Conservation (phyloP, 1,284 basidiomycete species). For the Albatrellus sp. region DNA sequence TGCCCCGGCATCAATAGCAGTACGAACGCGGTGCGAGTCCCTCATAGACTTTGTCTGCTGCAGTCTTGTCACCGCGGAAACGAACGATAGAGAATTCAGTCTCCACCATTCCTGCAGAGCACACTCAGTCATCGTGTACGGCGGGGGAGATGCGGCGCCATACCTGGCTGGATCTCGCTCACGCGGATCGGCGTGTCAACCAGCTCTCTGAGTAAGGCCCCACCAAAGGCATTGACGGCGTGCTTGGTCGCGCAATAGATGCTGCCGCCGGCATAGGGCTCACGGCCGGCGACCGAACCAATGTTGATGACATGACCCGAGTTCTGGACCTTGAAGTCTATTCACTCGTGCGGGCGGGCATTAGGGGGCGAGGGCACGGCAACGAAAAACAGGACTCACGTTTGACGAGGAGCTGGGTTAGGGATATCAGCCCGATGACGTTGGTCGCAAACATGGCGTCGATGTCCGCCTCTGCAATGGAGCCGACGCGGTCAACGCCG, state of each 20-base stretch:
- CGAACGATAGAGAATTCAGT: slow-evolving; percentile 87
- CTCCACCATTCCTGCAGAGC: slow-evolving; percentile 67
- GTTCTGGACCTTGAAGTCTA: slow-evolving; percentile 83
- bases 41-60: slow-evolving; percentile 83
- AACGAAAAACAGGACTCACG: slow-evolving; percentile 26
- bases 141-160: slow-evolving; percentile 7
- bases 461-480: slow-evolving; percentile 64
- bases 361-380: background rate
- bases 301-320: slow-evolving; percentile 93
- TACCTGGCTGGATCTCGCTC: slow-evolving; percentile 84
- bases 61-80: slow-evolving; percentile 71
- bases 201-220: slow-evolving; percentile 72
- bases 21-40: slow-evolving; percentile 69
- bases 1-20: background rate
- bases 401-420: slow-evolving; percentile 71
- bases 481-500: slow-evolving; percentile 74
- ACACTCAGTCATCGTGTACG: background rate
- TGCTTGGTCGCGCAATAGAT: slow-evolving; percentile 80
- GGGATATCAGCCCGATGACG: slow-evolving; percentile 76
- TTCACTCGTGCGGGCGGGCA: background rate
- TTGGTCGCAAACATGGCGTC: slow-evolving; percentile 91
- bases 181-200: slow-evolving; percentile 89
- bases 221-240: slow-evolving; percentile 84
- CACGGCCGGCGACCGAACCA: slow-evolving; percentile 85
- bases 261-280: slow-evolving; percentile 82